phyloP scores from a whole-genome alignment of 495 filamentous ascomycete genomes.

The Aspergillus heteromorphus region DNA sequence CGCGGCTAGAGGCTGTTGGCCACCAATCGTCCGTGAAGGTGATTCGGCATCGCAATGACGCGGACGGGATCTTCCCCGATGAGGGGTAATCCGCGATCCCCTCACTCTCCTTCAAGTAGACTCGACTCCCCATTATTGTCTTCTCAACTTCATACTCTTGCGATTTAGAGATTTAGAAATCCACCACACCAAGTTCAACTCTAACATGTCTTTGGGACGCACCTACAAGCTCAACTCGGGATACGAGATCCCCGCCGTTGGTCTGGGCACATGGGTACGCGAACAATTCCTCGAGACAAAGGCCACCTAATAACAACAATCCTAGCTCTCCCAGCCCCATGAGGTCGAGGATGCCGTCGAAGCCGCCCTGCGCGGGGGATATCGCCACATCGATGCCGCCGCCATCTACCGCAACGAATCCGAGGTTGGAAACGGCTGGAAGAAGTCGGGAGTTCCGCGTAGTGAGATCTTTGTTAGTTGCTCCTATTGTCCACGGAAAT shows the following conservation, averaged over 20 bases:
- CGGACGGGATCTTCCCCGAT: background rate
- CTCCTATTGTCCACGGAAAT: too few species aligned
- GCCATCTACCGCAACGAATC: conserved; percentile 37
- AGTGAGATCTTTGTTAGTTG: conserved; percentile 39
- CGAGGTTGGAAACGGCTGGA: conserved; percentile 40
- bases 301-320: background rate
- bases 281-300: background rate
- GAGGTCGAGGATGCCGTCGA: conserved; percentile 48
- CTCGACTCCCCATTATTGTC: too few species aligned
- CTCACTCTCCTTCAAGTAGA: background rate
- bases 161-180: too few species aligned
- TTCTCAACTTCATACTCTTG: too few species aligned
- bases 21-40: background rate
- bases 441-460: conserved; percentile 35
- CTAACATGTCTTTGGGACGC: conserved; percentile 33
- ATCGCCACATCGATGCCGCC: conserved; percentile 41
- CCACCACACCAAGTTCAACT: too few species aligned
- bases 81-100: conserved; percentile 8
- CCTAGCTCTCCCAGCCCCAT: conserved; percentile 42
- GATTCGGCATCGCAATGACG: background rate
- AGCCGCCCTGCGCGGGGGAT: conserved; percentile 40
- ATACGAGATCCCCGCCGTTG: conserved; percentile 34
- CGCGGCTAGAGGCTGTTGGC: background rate
- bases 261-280: conserved; percentile 30
- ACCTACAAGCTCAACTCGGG: conserved; percentile 38